Evolutionary conservation across 768 basidiomycete genomes (phyloP), one percentile per base, ranked within the genome.

Genomic region (Russula sp.): DNA sequence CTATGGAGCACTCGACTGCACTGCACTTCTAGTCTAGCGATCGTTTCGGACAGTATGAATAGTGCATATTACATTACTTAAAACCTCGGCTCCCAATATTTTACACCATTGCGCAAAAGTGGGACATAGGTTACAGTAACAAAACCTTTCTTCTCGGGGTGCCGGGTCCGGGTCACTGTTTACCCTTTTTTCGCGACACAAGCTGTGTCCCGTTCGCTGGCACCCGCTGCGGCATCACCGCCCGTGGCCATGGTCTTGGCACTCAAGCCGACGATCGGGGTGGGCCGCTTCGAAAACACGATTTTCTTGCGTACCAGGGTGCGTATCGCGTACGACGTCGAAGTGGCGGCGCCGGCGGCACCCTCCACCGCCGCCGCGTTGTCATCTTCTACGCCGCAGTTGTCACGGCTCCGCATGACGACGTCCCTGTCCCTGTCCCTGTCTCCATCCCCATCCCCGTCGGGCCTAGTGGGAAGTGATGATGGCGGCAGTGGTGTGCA

Each of bases 261-360:
- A 42, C 57, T 68, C 10, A 67, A 59, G 5, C 73, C 73, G 52
- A 80, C 76, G 47, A 91, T 78, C 0, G 89, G 91, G 81, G 89
- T 90, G 0, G 89, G 92, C 48, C 91, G 77, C 70, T 89, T 93
- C 44, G 88, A 81, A 70, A 94, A 94, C 14, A 91, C 79, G 34
- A 94, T 84, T 71, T 94, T 94, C 65, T 84, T 82, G 74, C 84
- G 91, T 48, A 94, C 85, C 52, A 94, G 74, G 2, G 88, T 88
- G 10, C 82, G 73, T 32, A 89, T 77, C 49, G 62, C 58, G 47
- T 72, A 70, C 35, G 57, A 75, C 68, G 63, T 69, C n/a, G 42
- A 68, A 2, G 4, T 13, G 10, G 45, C 11, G 45, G 6, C 45
- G 1, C 0, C 3, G 10, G 45, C 11, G 45, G 6, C 45, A n/a